phyloP scores from a whole-genome alignment of 768 basidiomycete species.

The Suillus americanus region DNA sequence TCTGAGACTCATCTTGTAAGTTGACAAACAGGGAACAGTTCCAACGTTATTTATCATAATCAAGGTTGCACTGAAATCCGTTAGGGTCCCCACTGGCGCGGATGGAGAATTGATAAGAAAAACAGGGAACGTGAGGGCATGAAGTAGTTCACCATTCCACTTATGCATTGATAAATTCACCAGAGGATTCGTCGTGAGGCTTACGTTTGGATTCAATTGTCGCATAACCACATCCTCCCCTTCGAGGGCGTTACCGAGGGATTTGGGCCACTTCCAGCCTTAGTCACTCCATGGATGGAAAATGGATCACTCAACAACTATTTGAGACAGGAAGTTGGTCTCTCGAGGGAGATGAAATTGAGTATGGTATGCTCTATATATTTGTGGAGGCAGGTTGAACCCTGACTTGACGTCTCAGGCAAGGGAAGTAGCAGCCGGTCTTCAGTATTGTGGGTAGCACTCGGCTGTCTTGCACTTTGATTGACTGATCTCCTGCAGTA shows the following conservation, averaged over 20 bases:
- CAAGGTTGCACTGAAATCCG: conserved; percentile 8
- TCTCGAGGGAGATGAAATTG: not conserved
- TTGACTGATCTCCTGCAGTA: not conserved
- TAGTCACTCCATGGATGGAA: conserved; percentile 26
- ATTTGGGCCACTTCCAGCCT: conserved; percentile 9
- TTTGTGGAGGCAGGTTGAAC: not conserved
- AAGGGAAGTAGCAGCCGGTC: not conserved
- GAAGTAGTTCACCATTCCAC: not conserved
- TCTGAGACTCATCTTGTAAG: not conserved
- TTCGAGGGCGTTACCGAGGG: conserved; percentile 25
- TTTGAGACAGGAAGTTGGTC: conserved; percentile 15
- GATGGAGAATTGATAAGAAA: no score
- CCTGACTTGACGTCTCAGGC: not conserved
- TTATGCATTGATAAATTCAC: not conserved
- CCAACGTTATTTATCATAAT: not conserved
- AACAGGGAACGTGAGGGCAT: not conserved
- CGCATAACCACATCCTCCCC: conserved; percentile 28
- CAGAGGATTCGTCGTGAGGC: conserved; percentile 29
- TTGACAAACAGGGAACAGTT: not conserved
- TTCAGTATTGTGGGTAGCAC: not conserved
- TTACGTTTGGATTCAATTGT: conserved; percentile 30
- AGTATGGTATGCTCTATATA: not conserved
- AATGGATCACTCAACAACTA: conserved; percentile 32
- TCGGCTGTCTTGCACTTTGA: not conserved
- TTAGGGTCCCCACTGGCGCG: not conserved